Evolutionary conservation across 345 rosid species (phyloP).

Genomic region (Eucalyptus lansdowneana): DNA sequence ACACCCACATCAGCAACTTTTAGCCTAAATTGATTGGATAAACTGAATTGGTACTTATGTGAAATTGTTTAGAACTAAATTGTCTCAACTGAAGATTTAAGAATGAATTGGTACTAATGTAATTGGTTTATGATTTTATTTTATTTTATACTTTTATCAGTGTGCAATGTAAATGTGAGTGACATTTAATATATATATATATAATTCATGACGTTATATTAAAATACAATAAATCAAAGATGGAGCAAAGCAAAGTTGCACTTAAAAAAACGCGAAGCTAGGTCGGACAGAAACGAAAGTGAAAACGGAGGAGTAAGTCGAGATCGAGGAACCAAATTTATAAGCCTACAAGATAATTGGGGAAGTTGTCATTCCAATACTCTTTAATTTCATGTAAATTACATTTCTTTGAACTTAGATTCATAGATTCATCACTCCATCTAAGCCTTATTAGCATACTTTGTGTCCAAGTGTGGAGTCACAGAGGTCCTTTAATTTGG

Average conservation of each 20-base stretch:
- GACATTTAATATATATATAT: too few species aligned
- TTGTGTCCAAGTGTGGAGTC: fast-evolving
- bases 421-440: neutral
- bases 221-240: neutral
- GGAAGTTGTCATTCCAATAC: neutral
- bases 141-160: fast-evolving
- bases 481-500: neutral
- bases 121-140: too few species aligned
- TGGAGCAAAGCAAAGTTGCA: neutral
- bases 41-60: fast-evolving
- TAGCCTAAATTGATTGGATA: fast-evolving
- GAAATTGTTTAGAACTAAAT: fast-evolving
- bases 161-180: too few species aligned
- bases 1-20: fast-evolving
- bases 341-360: neutral
- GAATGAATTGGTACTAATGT: too few species aligned
- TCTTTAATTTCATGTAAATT: neutral
- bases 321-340: neutral
- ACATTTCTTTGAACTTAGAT: neutral
- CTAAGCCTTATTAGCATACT: neutral
- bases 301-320: neutral
- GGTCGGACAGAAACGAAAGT: neutral
- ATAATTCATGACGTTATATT: neutral
- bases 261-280: neutral
- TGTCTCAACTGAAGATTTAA: fast-evolving